These are phyloP conservation scores for Lecanoromycetidae sp. DNA, from an alignment of 2,329 filamentous ascomycete species.

Conservation along the genomic window DNA sequence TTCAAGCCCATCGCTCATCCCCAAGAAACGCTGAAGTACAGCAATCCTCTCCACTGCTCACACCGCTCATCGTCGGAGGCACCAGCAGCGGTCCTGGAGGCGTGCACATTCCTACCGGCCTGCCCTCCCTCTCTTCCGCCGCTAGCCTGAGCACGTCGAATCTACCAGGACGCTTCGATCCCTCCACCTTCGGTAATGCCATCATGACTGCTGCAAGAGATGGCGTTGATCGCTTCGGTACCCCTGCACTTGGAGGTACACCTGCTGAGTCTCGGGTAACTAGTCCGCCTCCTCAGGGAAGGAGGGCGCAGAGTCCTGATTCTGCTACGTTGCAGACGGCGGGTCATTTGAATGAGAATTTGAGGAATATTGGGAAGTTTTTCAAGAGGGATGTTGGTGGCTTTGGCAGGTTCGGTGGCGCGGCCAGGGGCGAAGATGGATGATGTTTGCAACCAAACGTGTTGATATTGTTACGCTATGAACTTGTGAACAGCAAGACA, in stretches of 20 bases:
- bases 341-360: slow-evolving; percentile 76
- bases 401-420: slow-evolving; percentile 59
- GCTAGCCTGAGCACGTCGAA: slow-evolving; percentile 33
- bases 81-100: slow-evolving; percentile 28
- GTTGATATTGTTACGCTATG: no score
- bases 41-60: slow-evolving; percentile 57
- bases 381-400: slow-evolving; percentile 78
- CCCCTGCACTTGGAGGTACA: slow-evolving; percentile 33
- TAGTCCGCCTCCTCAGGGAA: slow-evolving; percentile 10
- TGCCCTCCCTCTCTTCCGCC: slow-evolving; percentile 33
- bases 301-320: slow-evolving; percentile 19
- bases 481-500: no score
- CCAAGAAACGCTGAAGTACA: slow-evolving; percentile 57
- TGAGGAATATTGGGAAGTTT: slow-evolving; percentile 94
- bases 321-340: slow-evolving; percentile 39
- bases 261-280: slow-evolving; percentile 12
- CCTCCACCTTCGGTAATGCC: slow-evolving; percentile 71
- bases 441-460: no score
- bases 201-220: slow-evolving; percentile 79
- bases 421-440: slow-evolving; percentile 11
- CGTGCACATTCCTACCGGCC: slow-evolving; percentile 34
- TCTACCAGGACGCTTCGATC: slow-evolving; percentile 57
- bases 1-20: slow-evolving; percentile 67
- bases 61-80: slow-evolving; percentile 41
- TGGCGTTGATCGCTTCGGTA: slow-evolving; percentile 65